Conservation (phyloP, 2,329 filamentous ascomycete species). For the Tolypocladium nubicola region DNA sequence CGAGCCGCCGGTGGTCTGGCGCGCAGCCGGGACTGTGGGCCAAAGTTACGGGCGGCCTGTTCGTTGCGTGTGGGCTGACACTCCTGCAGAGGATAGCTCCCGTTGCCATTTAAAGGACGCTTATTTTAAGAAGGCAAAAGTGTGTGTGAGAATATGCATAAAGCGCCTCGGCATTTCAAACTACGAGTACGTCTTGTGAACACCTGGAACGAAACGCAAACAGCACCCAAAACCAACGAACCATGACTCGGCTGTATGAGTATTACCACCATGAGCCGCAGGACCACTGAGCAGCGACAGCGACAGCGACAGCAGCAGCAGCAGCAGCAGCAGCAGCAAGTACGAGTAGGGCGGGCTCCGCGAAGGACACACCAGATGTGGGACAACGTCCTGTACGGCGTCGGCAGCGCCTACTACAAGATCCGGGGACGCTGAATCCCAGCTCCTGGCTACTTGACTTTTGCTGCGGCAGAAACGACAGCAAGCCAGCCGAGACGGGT, state of each 20-base stretch:
- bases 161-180: background rate
- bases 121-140: background rate
- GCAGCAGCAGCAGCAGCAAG: too few relatives aligned
- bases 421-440: constrained; percentile 13
- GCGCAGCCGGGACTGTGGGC: background rate
- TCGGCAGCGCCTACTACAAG: constrained; percentile 27
- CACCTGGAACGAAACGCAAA: background rate
- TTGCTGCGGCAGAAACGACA: background rate
- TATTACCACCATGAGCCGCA: constrained; percentile 11
- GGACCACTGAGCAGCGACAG: background rate
- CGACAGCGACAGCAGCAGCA: constrained; percentile 1
- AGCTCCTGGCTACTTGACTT: too few relatives aligned
- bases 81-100: background rate
- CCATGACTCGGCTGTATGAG: constrained; percentile 8
- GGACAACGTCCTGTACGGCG: constrained; percentile 26
- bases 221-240: background rate
- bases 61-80: too few relatives aligned
- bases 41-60: too few relatives aligned
- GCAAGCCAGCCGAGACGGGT: background rate
- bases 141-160: background rate
- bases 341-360: constrained; percentile 15
- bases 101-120: background rate
- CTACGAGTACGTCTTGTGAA: background rate
- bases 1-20: background rate
- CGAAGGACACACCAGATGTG: constrained; percentile 24